Percentiles rank a stretch among this genome's conserved stretches.
These are phyloP conservation scores for Erythrophleum fordii DNA, from an alignment of 306 rosid genomes.

Conservation along the genomic window DNA sequence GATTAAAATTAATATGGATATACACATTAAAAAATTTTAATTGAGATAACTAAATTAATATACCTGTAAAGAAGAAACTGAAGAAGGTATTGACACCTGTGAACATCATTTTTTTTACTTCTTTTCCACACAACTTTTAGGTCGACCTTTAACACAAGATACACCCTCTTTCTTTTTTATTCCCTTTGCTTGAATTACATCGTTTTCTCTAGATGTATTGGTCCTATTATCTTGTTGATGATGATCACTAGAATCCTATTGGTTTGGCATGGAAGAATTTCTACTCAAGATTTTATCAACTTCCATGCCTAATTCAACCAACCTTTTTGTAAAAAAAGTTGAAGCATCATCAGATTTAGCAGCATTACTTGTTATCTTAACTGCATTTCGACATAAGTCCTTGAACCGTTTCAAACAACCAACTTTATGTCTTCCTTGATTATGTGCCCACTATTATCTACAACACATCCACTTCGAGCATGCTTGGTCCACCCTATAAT, in stretches of 20 bases:
- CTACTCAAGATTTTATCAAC: neutral
- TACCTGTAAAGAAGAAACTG: neutral
- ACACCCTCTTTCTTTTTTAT: neutral
- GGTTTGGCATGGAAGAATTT: neutral
- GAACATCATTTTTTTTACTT: neutral
- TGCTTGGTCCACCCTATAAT: no score
- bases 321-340: neutral
- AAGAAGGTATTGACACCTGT: neutral
- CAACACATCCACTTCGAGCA: no score
- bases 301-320: neutral
- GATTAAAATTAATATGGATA: no score
- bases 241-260: neutral
- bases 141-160: neutral
- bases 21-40: no score
- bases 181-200: neutral
- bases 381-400: neutral
- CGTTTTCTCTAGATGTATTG: neutral
- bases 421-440: neutral
- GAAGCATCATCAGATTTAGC: neutral
- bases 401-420: neutral
- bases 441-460: no score
- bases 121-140: neutral
- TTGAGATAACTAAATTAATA: no score
- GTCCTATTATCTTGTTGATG: neutral
- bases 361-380: neutral